Evolutionary conservation across 768 basidiomycete species (phyloP).

Genomic region (Trametes villosa): DNA sequence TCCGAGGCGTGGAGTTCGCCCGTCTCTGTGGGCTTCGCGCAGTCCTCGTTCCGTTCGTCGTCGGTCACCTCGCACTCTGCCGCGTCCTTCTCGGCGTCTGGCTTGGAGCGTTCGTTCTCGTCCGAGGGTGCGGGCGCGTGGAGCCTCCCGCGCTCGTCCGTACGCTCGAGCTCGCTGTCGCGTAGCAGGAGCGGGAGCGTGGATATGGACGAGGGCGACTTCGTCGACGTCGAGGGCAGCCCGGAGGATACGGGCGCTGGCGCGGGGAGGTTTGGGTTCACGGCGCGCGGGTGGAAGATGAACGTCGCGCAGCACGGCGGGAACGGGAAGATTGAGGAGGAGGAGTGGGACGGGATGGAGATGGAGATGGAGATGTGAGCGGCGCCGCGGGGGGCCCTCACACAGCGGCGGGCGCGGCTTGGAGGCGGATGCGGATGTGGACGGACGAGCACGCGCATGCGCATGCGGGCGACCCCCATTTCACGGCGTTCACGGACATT

Average conservation of each 20-base stretch:
- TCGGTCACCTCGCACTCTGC: slow-evolving; percentile 17
- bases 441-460: background rate
- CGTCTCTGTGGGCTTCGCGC: slow-evolving; percentile 26
- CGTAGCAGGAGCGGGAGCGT: slow-evolving; percentile 40
- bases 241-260: slow-evolving; percentile 30
- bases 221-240: slow-evolving; percentile 30
- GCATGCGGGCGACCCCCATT: background rate
- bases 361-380: slow-evolving; percentile 74
- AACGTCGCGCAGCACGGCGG: slow-evolving; percentile 22
- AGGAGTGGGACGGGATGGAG: slow-evolving; percentile 51
- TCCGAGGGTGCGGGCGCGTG: slow-evolving; percentile 44
- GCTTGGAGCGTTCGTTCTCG: slow-evolving; percentile 24
- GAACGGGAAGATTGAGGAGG: slow-evolving; percentile 43
- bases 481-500: slow-evolving; percentile 2
- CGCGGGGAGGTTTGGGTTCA: slow-evolving; percentile 31
- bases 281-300: slow-evolving; percentile 32
- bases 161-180: slow-evolving; percentile 45
- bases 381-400: background rate
- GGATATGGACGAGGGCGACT: slow-evolving; percentile 40
- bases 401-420: background rate
- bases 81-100: slow-evolving; percentile 29
- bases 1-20: slow-evolving; percentile 36
- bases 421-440: background rate
- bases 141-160: slow-evolving; percentile 59
- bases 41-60: slow-evolving; percentile 27